phyloP scores from a whole-genome alignment of 495 filamentous ascomycete genomes.

The Annulohypoxylon moriforme region DNA sequence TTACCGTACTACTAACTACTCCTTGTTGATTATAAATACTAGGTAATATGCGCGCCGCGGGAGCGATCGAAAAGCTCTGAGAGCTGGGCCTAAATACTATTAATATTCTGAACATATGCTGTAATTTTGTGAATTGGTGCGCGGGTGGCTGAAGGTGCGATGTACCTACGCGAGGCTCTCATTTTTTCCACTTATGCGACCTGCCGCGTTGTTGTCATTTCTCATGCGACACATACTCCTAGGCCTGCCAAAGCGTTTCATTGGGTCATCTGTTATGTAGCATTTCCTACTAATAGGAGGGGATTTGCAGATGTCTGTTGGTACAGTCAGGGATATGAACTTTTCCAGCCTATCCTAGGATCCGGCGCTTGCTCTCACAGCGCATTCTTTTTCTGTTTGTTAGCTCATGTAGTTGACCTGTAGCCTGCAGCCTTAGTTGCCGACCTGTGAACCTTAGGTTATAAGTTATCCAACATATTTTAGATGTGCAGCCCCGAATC shows the following conservation, averaged over 20 bases:
- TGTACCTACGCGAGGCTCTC: background rate
- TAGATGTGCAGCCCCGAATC: background rate
- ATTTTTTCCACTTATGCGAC: conserved; percentile 5
- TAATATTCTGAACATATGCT: conserved; percentile 16
- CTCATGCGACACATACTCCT: conserved; percentile 6
- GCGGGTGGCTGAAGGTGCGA: background rate
- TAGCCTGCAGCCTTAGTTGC: too few species aligned
- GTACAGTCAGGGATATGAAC: too few species aligned
- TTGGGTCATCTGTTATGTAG: too few species aligned
- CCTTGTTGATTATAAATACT: background rate
- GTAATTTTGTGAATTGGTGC: background rate
- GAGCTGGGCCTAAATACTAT: conserved; percentile 19
- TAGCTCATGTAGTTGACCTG: too few species aligned
- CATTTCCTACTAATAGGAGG: too few species aligned
- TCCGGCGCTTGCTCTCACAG: too few species aligned
- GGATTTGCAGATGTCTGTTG: too few species aligned
- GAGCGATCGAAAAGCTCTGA: conserved; percentile 13
- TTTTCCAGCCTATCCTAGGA: too few species aligned
- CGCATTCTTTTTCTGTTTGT: too few species aligned
- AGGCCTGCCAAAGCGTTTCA: too few species aligned
- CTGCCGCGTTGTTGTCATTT: conserved; percentile 5
- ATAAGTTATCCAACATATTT: too few species aligned
- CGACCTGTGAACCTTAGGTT: too few species aligned
- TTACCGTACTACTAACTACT: conserved; percentile 4
- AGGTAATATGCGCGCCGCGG: conserved; percentile 6